Percentiles rank a stretch among this genome's conserved stretches.
These are phyloP conservation scores for Candida multigemmis DNA, from an alignment of 805 yeast genomes.

Conservation along the genomic window DNA sequence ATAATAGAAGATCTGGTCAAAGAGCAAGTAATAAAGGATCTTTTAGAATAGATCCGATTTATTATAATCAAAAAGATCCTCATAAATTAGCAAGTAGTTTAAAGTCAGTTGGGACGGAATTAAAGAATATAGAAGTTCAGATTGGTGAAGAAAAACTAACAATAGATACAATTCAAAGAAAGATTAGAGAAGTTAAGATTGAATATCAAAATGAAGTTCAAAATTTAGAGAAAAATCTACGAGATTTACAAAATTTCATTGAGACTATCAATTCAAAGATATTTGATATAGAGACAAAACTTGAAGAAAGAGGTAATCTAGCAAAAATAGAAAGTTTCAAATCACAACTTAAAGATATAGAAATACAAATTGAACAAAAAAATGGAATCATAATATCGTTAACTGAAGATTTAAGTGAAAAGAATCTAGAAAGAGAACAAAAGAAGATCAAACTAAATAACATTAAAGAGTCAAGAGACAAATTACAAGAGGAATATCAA, in stretches of 20 bases:
- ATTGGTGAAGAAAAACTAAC: constrained; percentile 8
- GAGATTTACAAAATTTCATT: not conserved
- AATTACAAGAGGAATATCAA: not conserved
- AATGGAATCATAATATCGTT: constrained; percentile 20
- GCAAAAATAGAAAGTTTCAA: constrained; percentile 30
- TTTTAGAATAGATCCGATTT: constrained; percentile 45
- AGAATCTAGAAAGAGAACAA: constrained; percentile 1
- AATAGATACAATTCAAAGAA: constrained; percentile 7
- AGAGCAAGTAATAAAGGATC: constrained; percentile 34
- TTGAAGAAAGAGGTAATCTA: constrained; percentile 37
- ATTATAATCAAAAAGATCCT: constrained; percentile 22
- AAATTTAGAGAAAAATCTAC: constrained; percentile 6
- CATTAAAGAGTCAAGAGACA: constrained; percentile 1
- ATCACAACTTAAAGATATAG: constrained; percentile 19
- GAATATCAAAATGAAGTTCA: constrained; percentile 7
- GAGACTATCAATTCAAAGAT: constrained; percentile 10
- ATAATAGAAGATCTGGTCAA: constrained; percentile 37
- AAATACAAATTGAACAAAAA: constrained; percentile 15
- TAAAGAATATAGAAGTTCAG: constrained; percentile 8
- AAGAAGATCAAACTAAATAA: constrained; percentile 2
- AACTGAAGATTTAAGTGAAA: constrained; percentile 10
- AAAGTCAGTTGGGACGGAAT: constrained; percentile 5
- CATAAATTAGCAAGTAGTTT: constrained; percentile 18
- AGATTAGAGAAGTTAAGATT: constrained; percentile 7
- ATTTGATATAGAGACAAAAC: constrained; percentile 23